Percentiles rank a stretch among this genome's conserved stretches.
phyloP scores from a whole-genome alignment of 805 yeast species.

The Monosporozyma yasuniensis region DNA sequence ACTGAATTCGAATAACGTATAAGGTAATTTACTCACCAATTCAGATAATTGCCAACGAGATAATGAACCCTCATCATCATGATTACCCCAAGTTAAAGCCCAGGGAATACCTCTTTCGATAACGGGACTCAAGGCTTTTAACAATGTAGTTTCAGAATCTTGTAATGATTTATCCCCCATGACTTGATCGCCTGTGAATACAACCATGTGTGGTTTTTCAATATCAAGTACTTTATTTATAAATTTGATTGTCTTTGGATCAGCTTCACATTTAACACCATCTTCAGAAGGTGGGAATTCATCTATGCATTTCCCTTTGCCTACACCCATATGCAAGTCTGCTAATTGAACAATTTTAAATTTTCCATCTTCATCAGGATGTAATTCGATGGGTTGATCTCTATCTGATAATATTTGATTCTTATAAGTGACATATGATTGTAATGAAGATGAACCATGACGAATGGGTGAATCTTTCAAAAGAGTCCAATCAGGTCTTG shows the following conservation, averaged over 20 bases:
- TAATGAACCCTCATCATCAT: slow-evolving; percentile 81
- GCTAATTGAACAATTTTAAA: slow-evolving; percentile 84
- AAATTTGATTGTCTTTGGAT: slow-evolving; percentile 56
- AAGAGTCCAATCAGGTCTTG: slow-evolving; percentile 61
- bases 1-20: slow-evolving; percentile 51
- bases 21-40: slow-evolving; percentile 53
- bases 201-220: slow-evolving; percentile 79
- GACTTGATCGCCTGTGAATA: slow-evolving; percentile 85
- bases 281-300: slow-evolving; percentile 46
- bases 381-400: not conserved
- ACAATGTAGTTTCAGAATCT: slow-evolving; percentile 74
- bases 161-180: slow-evolving; percentile 65
- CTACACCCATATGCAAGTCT: slow-evolving; percentile 85
- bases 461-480: slow-evolving; percentile 2
- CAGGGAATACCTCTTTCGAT: slow-evolving; percentile 64
- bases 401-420: not conserved
- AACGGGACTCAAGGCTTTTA: slow-evolving; percentile 67
- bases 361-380: slow-evolving; percentile 31
- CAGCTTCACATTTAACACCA: slow-evolving; percentile 57
- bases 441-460: not conserved
- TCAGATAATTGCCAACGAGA: slow-evolving; percentile 52
- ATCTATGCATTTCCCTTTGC: slow-evolving; percentile 71
- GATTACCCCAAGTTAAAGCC: slow-evolving; percentile 85
- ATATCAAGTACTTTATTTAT: slow-evolving; percentile 53
- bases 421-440: not conserved